Percentiles rank a stretch among this genome's conserved stretches.
Conservation (phyloP, 2,329 filamentous ascomycete species). For the Aspergillus fumigatus region DNA sequence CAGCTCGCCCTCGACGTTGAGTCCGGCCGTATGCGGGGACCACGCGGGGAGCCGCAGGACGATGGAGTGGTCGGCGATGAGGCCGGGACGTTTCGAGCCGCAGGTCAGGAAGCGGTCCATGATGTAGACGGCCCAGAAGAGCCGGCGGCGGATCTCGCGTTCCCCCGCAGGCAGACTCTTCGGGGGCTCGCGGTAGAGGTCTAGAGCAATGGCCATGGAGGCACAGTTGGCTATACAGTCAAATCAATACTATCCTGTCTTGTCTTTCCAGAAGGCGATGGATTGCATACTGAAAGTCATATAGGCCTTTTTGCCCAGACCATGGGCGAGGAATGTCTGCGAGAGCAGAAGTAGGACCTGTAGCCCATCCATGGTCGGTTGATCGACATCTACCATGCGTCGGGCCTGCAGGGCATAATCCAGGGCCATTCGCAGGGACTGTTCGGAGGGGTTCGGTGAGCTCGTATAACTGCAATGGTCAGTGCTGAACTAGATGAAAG, state of each 20-base stretch:
- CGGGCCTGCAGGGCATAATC: conserved; percentile 69
- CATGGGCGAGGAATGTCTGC: conserved; percentile 69
- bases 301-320: conserved; percentile 78
- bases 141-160: conserved; percentile 68
- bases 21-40: conserved; percentile 57
- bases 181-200: conserved; percentile 70
- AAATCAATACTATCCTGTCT: background rate
- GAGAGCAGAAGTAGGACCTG: conserved; percentile 72
- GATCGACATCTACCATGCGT: conserved; percentile 68
- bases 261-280: background rate
- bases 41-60: conserved; percentile 71
- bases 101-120: conserved; percentile 80
- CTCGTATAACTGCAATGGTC: conserved; percentile 59
- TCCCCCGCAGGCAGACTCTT: conserved; percentile 62
- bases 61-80: conserved; percentile 73
- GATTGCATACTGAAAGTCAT: conserved; percentile 67
- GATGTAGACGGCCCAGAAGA: conserved; percentile 87
- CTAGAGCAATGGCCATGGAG: conserved; percentile 77
- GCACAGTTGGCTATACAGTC: conserved; percentile 60
- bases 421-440: conserved; percentile 60
- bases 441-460: conserved; percentile 63
- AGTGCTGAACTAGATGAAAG: conserved; percentile 6
- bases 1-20: conserved; percentile 70
- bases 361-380: conserved; percentile 72
- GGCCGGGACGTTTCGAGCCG: conserved; percentile 75